These are phyloP conservation scores for Hypoxylon intermedium DNA, from an alignment of 495 filamentous ascomycete genomes.

Conservation along the genomic window DNA sequence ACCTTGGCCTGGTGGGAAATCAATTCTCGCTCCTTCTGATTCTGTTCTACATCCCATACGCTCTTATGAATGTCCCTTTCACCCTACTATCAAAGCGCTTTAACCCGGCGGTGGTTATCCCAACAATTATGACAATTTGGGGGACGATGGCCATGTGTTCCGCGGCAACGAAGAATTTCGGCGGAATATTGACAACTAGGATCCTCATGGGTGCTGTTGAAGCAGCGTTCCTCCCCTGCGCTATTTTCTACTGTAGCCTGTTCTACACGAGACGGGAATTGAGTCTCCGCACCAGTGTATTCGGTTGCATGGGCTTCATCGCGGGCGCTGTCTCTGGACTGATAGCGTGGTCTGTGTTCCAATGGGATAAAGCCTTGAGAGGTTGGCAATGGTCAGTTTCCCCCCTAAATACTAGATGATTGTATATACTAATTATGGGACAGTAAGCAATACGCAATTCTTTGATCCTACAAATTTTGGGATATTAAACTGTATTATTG, in stretches of 20 bases:
- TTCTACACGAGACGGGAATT: slow-evolving; percentile 53
- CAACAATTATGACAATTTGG: slow-evolving; percentile 41
- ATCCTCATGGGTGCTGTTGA: slow-evolving; percentile 63
- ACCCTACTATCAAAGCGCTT: slow-evolving; percentile 21
- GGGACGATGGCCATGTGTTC: slow-evolving; percentile 48
- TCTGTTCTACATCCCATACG: slow-evolving; percentile 40
- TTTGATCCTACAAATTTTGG: background rate
- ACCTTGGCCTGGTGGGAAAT: slow-evolving; percentile 38
- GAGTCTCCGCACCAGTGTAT: slow-evolving; percentile 42
- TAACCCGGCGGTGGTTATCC: slow-evolving; percentile 30
- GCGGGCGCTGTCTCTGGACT: slow-evolving; percentile 56
- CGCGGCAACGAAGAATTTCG: slow-evolving; percentile 37
- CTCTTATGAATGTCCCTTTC: slow-evolving; percentile 25
- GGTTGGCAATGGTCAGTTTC: slow-evolving; percentile 37
- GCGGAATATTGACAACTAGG: slow-evolving; percentile 56
- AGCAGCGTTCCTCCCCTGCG: slow-evolving; percentile 37
- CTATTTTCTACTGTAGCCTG: slow-evolving; percentile 45
- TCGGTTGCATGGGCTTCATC: slow-evolving; percentile 28
- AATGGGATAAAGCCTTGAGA: slow-evolving; percentile 30
- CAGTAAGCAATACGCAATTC: slow-evolving; percentile 1
- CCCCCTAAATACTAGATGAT: background rate
- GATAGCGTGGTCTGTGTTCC: slow-evolving; percentile 42
- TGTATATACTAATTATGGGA: background rate
- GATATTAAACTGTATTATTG: background rate
- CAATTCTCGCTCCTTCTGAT: slow-evolving; percentile 40